phyloP scores from a whole-genome alignment of 2,329 filamentous ascomycete species.

The Trichoderma sp. region DNA sequence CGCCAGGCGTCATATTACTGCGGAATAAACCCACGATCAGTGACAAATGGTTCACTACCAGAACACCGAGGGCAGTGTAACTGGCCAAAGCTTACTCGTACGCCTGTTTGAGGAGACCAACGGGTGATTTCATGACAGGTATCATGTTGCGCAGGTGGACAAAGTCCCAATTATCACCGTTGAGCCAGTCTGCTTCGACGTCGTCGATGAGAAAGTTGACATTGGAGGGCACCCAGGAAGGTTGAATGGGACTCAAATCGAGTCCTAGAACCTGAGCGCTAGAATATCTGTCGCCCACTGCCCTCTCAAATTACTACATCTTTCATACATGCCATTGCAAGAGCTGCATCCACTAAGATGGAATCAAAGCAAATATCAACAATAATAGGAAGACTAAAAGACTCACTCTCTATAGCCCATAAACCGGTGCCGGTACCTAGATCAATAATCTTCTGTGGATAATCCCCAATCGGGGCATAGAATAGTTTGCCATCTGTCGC shows the following conservation, averaged over 20 bases:
- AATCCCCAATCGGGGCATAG: conserved; percentile 38
- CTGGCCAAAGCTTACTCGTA: conserved; percentile 26
- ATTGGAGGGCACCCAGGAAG: conserved; percentile 40
- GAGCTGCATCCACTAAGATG: background rate
- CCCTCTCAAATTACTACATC: background rate
- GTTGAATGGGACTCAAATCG: conserved; percentile 40
- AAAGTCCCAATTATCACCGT: conserved; percentile 28
- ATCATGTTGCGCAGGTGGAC: conserved; percentile 45
- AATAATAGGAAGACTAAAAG: background rate
- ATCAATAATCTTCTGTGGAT: conserved; percentile 45
- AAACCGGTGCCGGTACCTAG: conserved; percentile 48
- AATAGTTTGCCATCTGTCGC: conserved; percentile 40
- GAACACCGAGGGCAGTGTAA: too few relatives aligned
- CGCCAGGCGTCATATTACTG: conserved; percentile 41
- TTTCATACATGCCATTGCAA: background rate
- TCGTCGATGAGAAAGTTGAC: conserved; percentile 39
- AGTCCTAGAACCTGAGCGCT: conserved; percentile 38
- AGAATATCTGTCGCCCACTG: conserved; percentile 35
- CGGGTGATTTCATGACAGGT: conserved; percentile 35
- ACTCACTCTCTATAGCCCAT: conserved; percentile 43
- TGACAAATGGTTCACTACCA: background rate
- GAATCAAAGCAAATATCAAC: background rate
- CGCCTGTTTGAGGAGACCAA: conserved; percentile 30
- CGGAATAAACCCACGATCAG: background rate
- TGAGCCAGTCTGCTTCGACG: conserved; percentile 33